Conservation (phyloP, 768 basidiomycete species). For the Terana coerulea region DNA sequence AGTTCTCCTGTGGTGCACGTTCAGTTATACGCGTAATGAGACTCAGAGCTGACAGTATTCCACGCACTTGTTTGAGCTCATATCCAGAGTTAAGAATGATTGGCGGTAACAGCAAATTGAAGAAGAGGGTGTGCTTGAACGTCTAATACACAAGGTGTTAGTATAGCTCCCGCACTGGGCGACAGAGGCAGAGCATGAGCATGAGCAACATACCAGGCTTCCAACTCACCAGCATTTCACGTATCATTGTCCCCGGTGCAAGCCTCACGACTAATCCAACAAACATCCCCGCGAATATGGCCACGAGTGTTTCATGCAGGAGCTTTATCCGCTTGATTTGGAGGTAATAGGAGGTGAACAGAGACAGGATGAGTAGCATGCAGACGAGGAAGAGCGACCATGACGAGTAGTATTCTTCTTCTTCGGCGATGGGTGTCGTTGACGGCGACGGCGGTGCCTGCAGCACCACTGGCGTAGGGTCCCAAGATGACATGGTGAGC, state of each 20-base stretch:
- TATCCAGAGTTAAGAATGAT: conserved; percentile 99
- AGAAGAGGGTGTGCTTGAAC: conserved; percentile 95
- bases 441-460: conserved; percentile 11
- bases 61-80: conserved; percentile 86
- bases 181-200: neutral
- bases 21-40: neutral
- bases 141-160: conserved; percentile 46
- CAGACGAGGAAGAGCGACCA: conserved; percentile 95
- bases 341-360: conserved; percentile 96
- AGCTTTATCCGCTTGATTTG: conserved; percentile 95
- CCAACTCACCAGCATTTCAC: conserved; percentile 90
- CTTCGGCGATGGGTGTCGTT: conserved; percentile 41
- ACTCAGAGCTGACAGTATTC: neutral
- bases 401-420: conserved; percentile 88
- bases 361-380: conserved; percentile 86
- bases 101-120: conserved; percentile 95
- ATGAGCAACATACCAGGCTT: neutral
- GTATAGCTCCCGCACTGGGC: neutral
- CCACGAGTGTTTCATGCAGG: conserved; percentile 93
- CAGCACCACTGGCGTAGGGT: neutral
- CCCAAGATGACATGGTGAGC: conserved; percentile 3
- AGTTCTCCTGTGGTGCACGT: conserved; percentile 70
- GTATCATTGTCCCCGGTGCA: conserved; percentile 89
- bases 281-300: conserved; percentile 93
- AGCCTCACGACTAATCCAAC: conserved; percentile 90